Evolutionary conservation across 2,329 filamentous ascomycete genomes (phyloP).

Genomic region (Alternaria rosae): DNA sequence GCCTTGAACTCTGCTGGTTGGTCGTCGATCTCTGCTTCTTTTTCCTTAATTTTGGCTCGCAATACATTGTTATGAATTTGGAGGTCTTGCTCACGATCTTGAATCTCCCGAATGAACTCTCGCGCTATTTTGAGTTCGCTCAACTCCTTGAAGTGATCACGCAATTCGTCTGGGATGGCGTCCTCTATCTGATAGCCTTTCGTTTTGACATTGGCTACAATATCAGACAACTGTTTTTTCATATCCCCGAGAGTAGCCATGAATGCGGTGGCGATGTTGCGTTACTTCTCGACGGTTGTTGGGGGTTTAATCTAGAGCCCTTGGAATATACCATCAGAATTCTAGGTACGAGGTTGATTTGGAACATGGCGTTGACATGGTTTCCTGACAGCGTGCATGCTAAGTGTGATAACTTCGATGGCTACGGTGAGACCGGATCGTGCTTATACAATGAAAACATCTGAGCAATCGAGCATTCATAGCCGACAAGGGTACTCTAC

Average conservation of each 20-base stretch:
- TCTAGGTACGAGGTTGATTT: neutral
- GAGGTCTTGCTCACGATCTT: slow-evolving; percentile 18
- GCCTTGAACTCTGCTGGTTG: slow-evolving; percentile 21
- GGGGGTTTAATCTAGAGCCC: neutral
- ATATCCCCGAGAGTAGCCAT: slow-evolving; percentile 24
- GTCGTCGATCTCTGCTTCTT: slow-evolving; percentile 22
- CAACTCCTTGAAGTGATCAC: slow-evolving; percentile 14
- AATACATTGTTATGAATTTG: slow-evolving; percentile 13
- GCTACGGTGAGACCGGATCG: neutral
- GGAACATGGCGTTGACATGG: neutral
- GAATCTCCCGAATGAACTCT: slow-evolving; percentile 23
- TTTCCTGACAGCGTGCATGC: neutral
- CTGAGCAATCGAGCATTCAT: neutral
- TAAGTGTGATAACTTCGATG: neutral
- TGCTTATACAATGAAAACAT: neutral
- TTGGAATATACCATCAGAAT: neutral
- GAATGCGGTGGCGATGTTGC: neutral
- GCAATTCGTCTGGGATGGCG: slow-evolving; percentile 21
- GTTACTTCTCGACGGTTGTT: neutral
- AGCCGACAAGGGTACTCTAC: neutral
- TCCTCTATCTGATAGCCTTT: slow-evolving; percentile 24
- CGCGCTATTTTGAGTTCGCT: slow-evolving; percentile 23
- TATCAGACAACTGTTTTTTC: slow-evolving; percentile 19
- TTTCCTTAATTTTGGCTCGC: slow-evolving; percentile 15
- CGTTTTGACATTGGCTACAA: slow-evolving; percentile 19